Evolutionary conservation across 2,329 filamentous ascomycete species (phyloP), one percentile per base, ranked within the genome.

Genomic region (Phialophora expanda): DNA sequence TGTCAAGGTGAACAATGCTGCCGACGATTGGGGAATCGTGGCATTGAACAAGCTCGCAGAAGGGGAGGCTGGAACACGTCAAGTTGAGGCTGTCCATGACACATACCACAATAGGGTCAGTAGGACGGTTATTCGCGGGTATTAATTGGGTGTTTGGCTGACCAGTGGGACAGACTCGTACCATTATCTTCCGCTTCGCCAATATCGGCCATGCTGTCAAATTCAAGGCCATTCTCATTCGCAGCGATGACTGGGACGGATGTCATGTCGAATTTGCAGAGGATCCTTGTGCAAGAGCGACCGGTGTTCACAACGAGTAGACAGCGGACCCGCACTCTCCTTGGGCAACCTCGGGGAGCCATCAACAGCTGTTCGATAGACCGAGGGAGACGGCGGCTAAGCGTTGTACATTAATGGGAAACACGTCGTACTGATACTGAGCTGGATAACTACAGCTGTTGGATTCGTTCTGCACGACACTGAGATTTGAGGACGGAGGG

Each of bases 111-210:
- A 72, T n/a, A 77, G 76, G 12, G 82, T 83, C 76, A 17, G 82
- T 82, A n/a, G 17, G 26, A 4, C 30, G 20, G 22, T 11, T 32
- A 11, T 61, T 26, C 46, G 2, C 57, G 20, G 20, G 24, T 24
- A 22, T 20, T 2, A 20, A 22, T 20, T 2, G n/a, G 8, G 24
- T 50, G 17, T 26, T 12, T 44, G 38, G 57, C 50, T 55, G 56
- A 59, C 53, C 24, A 1, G 7, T 61, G 14, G 22, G 26, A 20
- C 62, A 83, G 81, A 74, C 76, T 34, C 76, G 78, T 48, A 78
- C 75, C 34, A 77, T 83, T n/a, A 74, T 78, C 32, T 83, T 84
- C 70, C 80, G 81, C 8, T 84, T 85, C 72, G 77, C 75, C 51
- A 80, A 76, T 66, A 80, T 84, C 64, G 74, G 76, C 26, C 74